phyloP scores from a whole-genome alignment of 2,329 filamentous ascomycete species.

The Aspergillus hiratsukae region DNA sequence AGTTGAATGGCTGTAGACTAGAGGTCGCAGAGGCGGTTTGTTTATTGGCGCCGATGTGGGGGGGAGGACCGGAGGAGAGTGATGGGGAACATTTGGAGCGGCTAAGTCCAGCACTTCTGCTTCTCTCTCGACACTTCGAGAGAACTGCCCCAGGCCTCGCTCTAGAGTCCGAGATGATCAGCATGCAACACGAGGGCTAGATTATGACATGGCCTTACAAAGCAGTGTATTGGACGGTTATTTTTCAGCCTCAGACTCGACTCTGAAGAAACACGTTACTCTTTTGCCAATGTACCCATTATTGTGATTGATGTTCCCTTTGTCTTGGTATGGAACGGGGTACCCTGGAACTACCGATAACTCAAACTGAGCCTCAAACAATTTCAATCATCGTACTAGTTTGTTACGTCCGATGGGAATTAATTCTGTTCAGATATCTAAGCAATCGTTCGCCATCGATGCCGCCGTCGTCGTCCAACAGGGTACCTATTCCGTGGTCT shows the following conservation, averaged over 20 bases:
- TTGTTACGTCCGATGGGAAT: background rate
- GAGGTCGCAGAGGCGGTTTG: conserved; percentile 4
- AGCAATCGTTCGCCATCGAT: background rate
- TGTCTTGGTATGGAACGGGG: background rate
- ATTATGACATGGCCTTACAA: background rate
- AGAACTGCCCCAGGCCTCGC: conserved; percentile 4
- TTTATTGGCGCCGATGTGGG: conserved; percentile 9
- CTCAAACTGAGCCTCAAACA: background rate
- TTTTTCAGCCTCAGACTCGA: background rate
- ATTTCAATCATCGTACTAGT: background rate
- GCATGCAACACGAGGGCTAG: background rate
- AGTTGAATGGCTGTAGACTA: background rate
- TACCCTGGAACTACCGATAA: background rate
- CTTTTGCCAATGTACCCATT: background rate
- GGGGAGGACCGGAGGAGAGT: conserved; percentile 4
- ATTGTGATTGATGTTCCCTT: background rate
- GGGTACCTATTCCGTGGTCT: background rate
- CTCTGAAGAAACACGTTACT: background rate
- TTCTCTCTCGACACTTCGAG: background rate
- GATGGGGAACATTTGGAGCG: background rate
- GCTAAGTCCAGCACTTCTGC: background rate
- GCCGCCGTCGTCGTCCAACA: background rate
- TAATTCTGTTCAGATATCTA: background rate
- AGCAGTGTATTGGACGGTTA: background rate
- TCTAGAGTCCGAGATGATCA: background rate